phyloP scores from a whole-genome alignment of 208 protist genomes.

The Phytomonas serpens region DNA sequence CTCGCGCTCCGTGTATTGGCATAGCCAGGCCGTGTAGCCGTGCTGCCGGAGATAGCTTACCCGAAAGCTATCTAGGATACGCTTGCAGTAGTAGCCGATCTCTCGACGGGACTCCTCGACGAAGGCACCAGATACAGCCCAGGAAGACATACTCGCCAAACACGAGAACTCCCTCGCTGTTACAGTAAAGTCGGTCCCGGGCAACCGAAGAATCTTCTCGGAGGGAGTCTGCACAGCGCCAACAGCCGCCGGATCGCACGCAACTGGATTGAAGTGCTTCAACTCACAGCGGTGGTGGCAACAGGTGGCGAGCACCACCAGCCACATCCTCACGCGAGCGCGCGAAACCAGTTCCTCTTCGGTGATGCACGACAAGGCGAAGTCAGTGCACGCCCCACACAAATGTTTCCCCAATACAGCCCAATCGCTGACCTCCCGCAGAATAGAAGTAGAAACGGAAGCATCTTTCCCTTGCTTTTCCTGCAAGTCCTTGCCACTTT shows the following conservation, averaged over 20 bases:
- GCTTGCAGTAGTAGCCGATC: slow-evolving; percentile 50
- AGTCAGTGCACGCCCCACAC: slow-evolving; percentile 74
- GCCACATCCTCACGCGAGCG: slow-evolving; percentile 17
- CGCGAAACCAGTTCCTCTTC: slow-evolving; percentile 13
- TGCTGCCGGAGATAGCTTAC: slow-evolving; percentile 41
- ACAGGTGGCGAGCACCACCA: slow-evolving; percentile 64
- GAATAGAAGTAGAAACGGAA: neutral
- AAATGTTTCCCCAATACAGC: slow-evolving; percentile 68
- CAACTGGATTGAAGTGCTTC: slow-evolving; percentile 37
- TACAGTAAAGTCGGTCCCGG: slow-evolving; percentile 25
- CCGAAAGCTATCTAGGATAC: slow-evolving; percentile 54
- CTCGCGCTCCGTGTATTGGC: slow-evolving; percentile 31
- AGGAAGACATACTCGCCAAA: slow-evolving; percentile 65
- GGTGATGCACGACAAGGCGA: slow-evolving; percentile 58
- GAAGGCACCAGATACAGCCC: slow-evolving; percentile 51
- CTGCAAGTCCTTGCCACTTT: neutral
- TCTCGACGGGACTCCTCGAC: slow-evolving; percentile 26
- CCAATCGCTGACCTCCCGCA: slow-evolving; percentile 14
- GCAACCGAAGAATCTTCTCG: slow-evolving; percentile 17
- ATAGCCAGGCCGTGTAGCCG: slow-evolving; percentile 42
- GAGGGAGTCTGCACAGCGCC: neutral
- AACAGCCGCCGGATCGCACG: neutral
- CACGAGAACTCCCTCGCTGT: slow-evolving; percentile 44
- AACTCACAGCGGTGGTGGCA: slow-evolving; percentile 75
- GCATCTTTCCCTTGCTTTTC: neutral